Conservation (phyloP, 2,329 filamentous ascomycete species). For the Aspergillus unguis region DNA sequence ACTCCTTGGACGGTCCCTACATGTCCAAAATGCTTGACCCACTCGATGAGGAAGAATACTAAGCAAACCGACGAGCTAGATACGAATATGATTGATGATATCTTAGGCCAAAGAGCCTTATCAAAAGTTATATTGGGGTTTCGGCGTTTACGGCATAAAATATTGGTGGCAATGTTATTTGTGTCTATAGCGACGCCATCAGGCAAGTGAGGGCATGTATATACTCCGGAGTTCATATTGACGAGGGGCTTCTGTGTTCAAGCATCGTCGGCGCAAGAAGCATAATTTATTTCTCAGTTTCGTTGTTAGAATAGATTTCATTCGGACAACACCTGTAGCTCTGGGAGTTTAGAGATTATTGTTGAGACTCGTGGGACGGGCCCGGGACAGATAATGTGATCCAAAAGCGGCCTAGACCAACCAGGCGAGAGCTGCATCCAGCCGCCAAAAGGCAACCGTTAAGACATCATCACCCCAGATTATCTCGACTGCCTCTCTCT, state of each 20-base stretch:
- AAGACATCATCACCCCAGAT: background rate
- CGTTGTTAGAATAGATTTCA: too few relatives aligned
- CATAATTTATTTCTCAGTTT: background rate
- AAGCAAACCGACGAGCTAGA: background rate
- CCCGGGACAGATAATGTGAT: background rate
- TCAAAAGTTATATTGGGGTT: conserved; percentile 3
- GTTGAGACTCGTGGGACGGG: too few relatives aligned
- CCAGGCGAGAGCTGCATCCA: background rate
- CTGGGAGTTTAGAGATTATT: too few relatives aligned
- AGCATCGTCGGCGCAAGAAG: background rate
- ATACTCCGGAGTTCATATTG: background rate
- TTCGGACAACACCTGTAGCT: too few relatives aligned
- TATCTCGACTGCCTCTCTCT: background rate
- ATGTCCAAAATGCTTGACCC: conserved; percentile 54
- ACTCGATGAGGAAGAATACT: conserved; percentile 37
- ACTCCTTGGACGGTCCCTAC: conserved; percentile 88
- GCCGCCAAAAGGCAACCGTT: conserved; percentile 1
- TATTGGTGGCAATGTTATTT: too few relatives aligned
- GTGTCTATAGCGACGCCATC: background rate
- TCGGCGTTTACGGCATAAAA: background rate
- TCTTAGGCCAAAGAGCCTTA: background rate
- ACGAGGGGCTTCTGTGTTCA: background rate
- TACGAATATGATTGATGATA: conserved; percentile 14
- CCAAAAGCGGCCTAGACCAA: conserved; percentile 15
- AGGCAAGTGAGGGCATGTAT: background rate